phyloP scores from a whole-genome alignment of 768 basidiomycete genomes.

The Macrolepiota dolichaula region DNA sequence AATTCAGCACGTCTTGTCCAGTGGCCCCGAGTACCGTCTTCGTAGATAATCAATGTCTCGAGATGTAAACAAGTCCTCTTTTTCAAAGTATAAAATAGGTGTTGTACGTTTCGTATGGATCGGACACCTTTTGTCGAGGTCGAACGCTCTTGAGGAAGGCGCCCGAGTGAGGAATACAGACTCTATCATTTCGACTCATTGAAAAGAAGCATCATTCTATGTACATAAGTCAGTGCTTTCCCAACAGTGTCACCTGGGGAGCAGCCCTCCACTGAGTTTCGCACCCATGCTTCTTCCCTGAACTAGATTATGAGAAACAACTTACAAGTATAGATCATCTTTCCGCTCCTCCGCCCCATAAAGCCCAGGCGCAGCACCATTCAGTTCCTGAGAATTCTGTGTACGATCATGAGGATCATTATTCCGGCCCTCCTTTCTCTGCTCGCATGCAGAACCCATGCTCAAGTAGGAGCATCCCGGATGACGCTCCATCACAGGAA shows the following conservation, averaged over 20 bases:
- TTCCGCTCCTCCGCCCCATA: not conserved
- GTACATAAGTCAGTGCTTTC: not conserved
- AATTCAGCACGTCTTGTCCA: conserved; percentile 32
- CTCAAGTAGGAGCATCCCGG: not conserved
- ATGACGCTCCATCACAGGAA: conserved; percentile 38
- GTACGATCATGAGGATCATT: not conserved
- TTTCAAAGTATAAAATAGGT: not conserved
- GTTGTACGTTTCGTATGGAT: not conserved
- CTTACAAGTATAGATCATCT: not conserved
- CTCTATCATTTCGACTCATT: not conserved
- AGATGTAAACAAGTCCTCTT: not conserved
- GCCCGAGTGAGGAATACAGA: no score
- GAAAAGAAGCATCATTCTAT: not conserved
- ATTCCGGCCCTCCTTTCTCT: not conserved
- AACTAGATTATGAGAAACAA: not conserved
- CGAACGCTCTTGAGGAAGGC: no score
- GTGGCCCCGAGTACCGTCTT: conserved; percentile 32
- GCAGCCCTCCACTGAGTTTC: not conserved
- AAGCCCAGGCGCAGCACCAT: not conserved
- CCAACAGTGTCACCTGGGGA: not conserved
- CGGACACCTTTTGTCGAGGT: no score
- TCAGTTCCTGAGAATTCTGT: not conserved
- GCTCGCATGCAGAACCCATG: not conserved
- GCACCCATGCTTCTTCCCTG: not conserved
- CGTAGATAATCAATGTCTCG: not conserved